A percentile compares a stretch with the other conserved stretches of the same genome.
phyloP scores from a whole-genome alignment of 164 flowering plant species.

The Piper longum region DNA sequence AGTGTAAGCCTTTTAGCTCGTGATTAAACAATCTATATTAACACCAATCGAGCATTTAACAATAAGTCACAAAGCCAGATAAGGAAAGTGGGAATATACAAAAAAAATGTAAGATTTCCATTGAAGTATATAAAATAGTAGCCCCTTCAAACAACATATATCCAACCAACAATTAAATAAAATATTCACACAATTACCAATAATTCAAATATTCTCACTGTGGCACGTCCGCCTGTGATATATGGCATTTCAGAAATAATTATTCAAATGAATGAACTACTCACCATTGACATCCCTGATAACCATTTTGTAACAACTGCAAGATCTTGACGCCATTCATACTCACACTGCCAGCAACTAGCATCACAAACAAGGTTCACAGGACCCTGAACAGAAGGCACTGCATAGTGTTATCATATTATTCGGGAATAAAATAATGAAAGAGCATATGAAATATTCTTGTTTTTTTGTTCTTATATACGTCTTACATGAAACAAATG shows the following conservation, averaged over 20 bases:
- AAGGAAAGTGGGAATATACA: too few relatives aligned
- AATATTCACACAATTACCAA: neutral
- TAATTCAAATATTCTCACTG: neutral
- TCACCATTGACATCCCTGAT: conserved; percentile 81
- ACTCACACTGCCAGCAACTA: conserved; percentile 87
- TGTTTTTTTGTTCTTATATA: too few relatives aligned
- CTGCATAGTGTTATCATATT: too few relatives aligned
- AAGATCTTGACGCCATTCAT: conserved; percentile 98
- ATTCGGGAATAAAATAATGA: too few relatives aligned
- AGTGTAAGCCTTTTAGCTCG: too few relatives aligned
- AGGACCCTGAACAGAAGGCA: conserved; percentile 43
- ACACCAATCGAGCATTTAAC: too few relatives aligned
- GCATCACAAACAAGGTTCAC: conserved; percentile 77
- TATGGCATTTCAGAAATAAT: neutral
- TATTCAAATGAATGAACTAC: conserved; percentile 2
- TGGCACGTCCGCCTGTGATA: neutral
- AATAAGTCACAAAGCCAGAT: too few relatives aligned
- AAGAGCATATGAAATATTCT: too few relatives aligned
- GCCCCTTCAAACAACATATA: neutral
- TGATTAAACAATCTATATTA: too few relatives aligned
- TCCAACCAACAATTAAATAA: neutral
- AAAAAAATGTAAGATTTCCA: too few relatives aligned
- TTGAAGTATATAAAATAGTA: neutral
- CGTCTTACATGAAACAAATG: too few relatives aligned
- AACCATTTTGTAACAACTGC: conserved; percentile 98